phyloP scores from a whole-genome alignment of 257 asterid genomes.

The Nicotiana tabacum region DNA sequence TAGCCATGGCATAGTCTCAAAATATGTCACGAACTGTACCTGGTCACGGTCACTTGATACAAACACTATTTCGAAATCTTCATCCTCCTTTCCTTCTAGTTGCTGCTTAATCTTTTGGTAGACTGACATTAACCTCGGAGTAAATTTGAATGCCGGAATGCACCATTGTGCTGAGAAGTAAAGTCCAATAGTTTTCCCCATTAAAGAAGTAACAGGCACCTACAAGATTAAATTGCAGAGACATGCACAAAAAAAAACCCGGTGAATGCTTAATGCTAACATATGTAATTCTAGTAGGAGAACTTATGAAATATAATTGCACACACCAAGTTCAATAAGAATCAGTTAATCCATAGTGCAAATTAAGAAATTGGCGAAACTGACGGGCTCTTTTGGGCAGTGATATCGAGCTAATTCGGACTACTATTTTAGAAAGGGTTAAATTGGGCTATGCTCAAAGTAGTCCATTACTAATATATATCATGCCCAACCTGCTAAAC shows the following conservation, averaged over 20 bases:
- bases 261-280: background rate
- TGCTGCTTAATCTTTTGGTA: slow-evolving; percentile 43
- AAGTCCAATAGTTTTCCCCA: slow-evolving; percentile 59
- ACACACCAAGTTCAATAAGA: background rate
- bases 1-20: slow-evolving; percentile 66
- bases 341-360: background rate
- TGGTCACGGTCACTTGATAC: slow-evolving; percentile 57
- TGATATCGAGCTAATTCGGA: background rate
- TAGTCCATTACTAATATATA: background rate
- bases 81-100: slow-evolving; percentile 6
- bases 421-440: background rate
- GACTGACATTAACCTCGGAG: slow-evolving; percentile 41
- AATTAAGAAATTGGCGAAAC: background rate
- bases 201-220: slow-evolving; percentile 43
- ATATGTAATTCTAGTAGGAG: background rate
- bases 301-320: background rate
- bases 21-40: slow-evolving; percentile 29
- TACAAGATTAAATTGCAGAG: slow-evolving; percentile 8
- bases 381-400: background rate
- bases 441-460: background rate
- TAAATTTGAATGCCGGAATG: slow-evolving; percentile 45
- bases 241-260: background rate
- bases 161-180: slow-evolving; percentile 71
- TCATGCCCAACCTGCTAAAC: background rate
- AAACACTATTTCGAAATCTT: slow-evolving; percentile 48